Evolutionary conservation across 148 eudicot genomes (phyloP).

Genomic region (Beta vulgaris): DNA sequence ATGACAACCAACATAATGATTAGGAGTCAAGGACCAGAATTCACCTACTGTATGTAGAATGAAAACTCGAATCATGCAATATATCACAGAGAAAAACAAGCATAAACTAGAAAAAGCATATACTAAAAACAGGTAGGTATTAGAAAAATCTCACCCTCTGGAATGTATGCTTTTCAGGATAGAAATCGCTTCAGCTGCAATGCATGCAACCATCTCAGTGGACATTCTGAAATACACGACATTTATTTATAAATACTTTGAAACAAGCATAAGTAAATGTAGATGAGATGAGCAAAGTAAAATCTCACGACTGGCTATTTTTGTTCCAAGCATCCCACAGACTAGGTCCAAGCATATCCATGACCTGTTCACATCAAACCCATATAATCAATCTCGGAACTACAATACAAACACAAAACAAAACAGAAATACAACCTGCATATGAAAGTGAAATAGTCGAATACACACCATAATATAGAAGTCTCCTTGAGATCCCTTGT

Average conservation of each 20-base stretch:
- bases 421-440: neutral
- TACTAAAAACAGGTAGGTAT: neutral
- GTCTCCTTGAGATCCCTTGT: slow-evolving; percentile 74
- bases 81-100: neutral
- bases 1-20: neutral
- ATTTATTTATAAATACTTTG: neutral
- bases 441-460: neutral
- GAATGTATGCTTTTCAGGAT: slow-evolving; percentile 85
- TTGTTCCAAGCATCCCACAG: slow-evolving; percentile 95
- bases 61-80: neutral
- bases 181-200: slow-evolving; percentile 88
- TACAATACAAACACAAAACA: neutral
- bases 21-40: neutral
- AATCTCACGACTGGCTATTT: slow-evolving; percentile 59
- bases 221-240: slow-evolving; percentile 53
- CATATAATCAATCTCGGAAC: neutral
- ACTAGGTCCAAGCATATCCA: slow-evolving; percentile 98
- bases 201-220: slow-evolving; percentile 86
- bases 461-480: slow-evolving; percentile 68
- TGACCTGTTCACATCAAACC: slow-evolving; percentile 46
- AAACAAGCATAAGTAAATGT: neutral
- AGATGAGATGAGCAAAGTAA: neutral
- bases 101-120: neutral
- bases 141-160: slow-evolving; percentile 53
- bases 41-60: neutral